phyloP scores from a whole-genome alignment of 2,329 filamentous ascomycete species.

The Myriosclerotinia scirpicola region DNA sequence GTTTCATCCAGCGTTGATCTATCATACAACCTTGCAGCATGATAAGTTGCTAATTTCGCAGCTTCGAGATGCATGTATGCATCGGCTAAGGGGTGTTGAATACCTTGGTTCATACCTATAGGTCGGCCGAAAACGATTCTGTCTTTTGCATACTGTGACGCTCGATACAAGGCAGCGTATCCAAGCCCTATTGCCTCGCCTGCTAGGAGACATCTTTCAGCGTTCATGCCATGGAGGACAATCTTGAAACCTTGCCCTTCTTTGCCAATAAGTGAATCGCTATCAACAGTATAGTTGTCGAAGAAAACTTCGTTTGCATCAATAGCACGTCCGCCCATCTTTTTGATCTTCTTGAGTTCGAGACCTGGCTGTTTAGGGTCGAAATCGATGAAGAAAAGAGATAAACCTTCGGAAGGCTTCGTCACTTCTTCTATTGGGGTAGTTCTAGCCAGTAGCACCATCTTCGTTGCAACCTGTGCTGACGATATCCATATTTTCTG shows the following conservation, averaged over 20 bases:
- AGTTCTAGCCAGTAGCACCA: constrained; percentile 80
- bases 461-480: constrained; percentile 77
- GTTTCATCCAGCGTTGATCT: constrained; percentile 50
- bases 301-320: constrained; percentile 90
- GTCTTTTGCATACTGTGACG: constrained; percentile 64
- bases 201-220: constrained; percentile 71
- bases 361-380: constrained; percentile 55
- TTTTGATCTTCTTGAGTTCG: constrained; percentile 67
- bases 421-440: constrained; percentile 64
- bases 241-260: constrained; percentile 79
- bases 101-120: constrained; percentile 66
- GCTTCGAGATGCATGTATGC: constrained; percentile 66
- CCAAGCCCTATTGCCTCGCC: constrained; percentile 79
- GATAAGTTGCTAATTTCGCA: constrained; percentile 64
- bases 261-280: constrained; percentile 63
- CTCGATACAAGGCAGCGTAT: constrained; percentile 66
- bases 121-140: constrained; percentile 64
- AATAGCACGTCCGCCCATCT: constrained; percentile 81
- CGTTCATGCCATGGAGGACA: constrained; percentile 77
- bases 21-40: constrained; percentile 64
- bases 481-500: constrained; percentile 92
- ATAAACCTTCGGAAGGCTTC: constrained; percentile 73
- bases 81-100: constrained; percentile 65
- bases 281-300: constrained; percentile 69
- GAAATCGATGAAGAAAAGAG: constrained; percentile 78